Evolutionary conservation across 768 basidiomycete genomes (phyloP).

Genomic region (Dacryopinax primogenitus): DNA sequence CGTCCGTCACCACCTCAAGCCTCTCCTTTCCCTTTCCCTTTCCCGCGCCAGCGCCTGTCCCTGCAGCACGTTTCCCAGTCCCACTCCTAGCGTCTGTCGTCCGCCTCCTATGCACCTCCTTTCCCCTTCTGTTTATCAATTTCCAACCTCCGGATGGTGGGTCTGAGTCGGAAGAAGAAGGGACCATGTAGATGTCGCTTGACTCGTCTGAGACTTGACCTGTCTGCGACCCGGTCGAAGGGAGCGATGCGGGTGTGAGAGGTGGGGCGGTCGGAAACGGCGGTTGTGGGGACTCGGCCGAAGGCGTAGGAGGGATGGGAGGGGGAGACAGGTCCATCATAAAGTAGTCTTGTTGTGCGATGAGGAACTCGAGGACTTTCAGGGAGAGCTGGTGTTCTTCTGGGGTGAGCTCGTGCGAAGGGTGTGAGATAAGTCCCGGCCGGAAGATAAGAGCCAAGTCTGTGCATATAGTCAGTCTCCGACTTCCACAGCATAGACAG

Average conservation of each 20-base stretch:
- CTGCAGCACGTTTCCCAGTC: too few species aligned
- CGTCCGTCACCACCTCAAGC: too few species aligned
- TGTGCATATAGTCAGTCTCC: slow-evolving; percentile 24
- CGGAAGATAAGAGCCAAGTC: slow-evolving; percentile 97
- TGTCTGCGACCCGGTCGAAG: neutral
- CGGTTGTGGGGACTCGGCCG: neutral
- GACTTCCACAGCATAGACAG: neutral
- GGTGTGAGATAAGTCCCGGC: slow-evolving; percentile 84
- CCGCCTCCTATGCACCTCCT: neutral
- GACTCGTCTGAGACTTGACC: neutral
- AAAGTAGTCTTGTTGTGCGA: slow-evolving; percentile 93
- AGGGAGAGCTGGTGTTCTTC: slow-evolving; percentile 79
- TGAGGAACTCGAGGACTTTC: slow-evolving; percentile 84
- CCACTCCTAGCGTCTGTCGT: neutral
- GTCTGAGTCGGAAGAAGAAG: neutral
- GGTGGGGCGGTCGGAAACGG: neutral
- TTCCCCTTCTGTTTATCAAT: neutral
- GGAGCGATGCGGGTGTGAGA: neutral
- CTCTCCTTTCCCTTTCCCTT: too few species aligned
- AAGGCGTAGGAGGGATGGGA: slow-evolving; percentile 21
- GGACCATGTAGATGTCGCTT: neutral
- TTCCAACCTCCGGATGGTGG: neutral
- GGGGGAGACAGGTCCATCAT: slow-evolving; percentile 76
- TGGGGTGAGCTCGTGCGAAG: slow-evolving; percentile 73
- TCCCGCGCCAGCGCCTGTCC: too few species aligned